These are phyloP conservation scores for Hypoxylon perforatum DNA, from an alignment of 495 filamentous ascomycete genomes.

Conservation along the genomic window DNA sequence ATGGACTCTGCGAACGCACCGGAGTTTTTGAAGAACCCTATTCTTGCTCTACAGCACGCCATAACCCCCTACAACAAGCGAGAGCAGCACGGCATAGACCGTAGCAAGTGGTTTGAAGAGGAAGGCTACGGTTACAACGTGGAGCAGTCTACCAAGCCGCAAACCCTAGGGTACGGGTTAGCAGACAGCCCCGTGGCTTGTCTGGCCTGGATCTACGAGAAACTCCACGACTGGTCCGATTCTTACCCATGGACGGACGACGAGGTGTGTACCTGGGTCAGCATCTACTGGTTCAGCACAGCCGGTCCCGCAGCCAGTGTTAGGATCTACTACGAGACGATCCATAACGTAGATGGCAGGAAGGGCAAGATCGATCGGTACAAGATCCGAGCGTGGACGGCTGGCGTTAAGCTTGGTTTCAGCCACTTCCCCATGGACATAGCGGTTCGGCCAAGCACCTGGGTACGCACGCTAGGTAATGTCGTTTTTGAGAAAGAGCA, in stretches of 20 bases:
- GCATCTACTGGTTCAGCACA: slow-evolving; percentile 69
- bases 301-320: slow-evolving; percentile 67
- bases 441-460: slow-evolving; percentile 59
- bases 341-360: slow-evolving; percentile 37
- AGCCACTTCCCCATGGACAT: slow-evolving; percentile 68
- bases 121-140: slow-evolving; percentile 67
- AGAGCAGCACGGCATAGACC: slow-evolving; percentile 56
- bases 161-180: slow-evolving; percentile 68
- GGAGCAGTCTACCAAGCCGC: slow-evolving; percentile 69
- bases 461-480: slow-evolving; percentile 63
- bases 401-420: slow-evolving; percentile 65
- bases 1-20: slow-evolving; percentile 58
- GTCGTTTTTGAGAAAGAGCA: slow-evolving; percentile 67
- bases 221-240: slow-evolving; percentile 76
- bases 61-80: slow-evolving; percentile 49
- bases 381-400: slow-evolving; percentile 43
- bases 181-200: slow-evolving; percentile 70
- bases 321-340: slow-evolving; percentile 70
- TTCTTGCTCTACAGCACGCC: slow-evolving; percentile 56
- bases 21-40: slow-evolving; percentile 49
- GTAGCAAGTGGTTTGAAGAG: slow-evolving; percentile 61
- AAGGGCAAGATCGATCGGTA: slow-evolving; percentile 34
- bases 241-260: slow-evolving; percentile 74
- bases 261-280: slow-evolving; percentile 73
- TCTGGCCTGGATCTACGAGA: slow-evolving; percentile 76